Base-by-base conservation (phyloP, 345 rosid species). In the Luvunga scandens region DNA sequence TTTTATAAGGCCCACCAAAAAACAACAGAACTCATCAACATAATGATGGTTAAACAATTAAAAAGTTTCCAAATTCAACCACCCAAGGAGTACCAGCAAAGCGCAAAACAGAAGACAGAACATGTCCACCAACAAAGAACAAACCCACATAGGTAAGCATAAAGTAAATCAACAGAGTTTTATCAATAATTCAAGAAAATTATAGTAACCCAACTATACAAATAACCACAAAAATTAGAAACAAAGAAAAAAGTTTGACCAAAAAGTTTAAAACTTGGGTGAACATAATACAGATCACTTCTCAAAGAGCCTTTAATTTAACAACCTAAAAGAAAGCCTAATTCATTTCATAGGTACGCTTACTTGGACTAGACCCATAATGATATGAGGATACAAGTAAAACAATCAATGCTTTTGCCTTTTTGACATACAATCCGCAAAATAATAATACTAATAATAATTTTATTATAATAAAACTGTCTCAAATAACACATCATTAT, bases 401-500 rank as follows among this genome's bases (percentile, higher is more conserved):
- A 80, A 75, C 79, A 81, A 81, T 81, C 75, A 81, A 78, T 90
- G 88, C 83, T 33, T 78, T 72, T 72, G 30, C n/a, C 69, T 76
- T 81, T 80, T 34, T 16, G 22, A 53, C 22, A 53, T 53, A 5
- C 57, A 53, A 0, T 0, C 50, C 50, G 50, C 18, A 53, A 78
- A 56, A 59, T 55, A 76, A 56, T 62, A 16, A 69, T 70, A 24
- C n/a, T 36, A 36, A 36, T 36, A 36, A 36, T 31, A 31, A 31
- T 31, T 2, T 1, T 24, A 59, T n/a, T n/a, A 80, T 24, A 59
- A 53, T 78, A 22, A 39, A 78, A 84, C 87, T 78, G 73, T 66
- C 50, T 48, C 57, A 67, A 76, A 75, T 75, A 77, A 28, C 77
- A 81, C 85, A 90, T 90, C 88, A 86, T 80, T 84, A 48, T 36